Base-by-base conservation (phyloP, 345 rosid genomes). In the Populus ilicifolia region DNA sequence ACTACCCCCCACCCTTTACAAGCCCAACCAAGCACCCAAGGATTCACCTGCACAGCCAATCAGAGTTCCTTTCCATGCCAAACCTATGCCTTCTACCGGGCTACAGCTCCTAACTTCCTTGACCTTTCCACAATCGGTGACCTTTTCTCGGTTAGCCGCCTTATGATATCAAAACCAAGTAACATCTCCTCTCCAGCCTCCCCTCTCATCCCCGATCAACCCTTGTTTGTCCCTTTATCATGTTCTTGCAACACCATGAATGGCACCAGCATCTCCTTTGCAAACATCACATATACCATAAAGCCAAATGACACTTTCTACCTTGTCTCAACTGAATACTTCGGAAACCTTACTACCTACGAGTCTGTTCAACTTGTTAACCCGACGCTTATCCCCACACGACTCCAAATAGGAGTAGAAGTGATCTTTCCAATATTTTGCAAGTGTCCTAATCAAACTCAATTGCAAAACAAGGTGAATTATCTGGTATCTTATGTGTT, bases 41-140 rank as follows among this genome's bases (percentile, higher is more conserved):
- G 93, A 59, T 84, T 67, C 86, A 18, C 72, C 56, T 89, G 91
- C 85, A 21, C 70, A 3, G 59, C 80, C 13, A 86, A 52, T 82
- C 85, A 75, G 77, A 86, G 86, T 68, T 30, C n/a, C 20, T 85
- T 78, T 79, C 89, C 90, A 27, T 91, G 95, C 83, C 89, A 75
- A 66, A 75, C 95, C 75, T 91, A 86, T 67, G 92, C 84, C 67
- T 84, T 87, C 75, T 91, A 88, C 81, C 70, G 84, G 62, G 90
- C 90, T 56, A 35, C 29, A 1, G n/a, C 85, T 39, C 89, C 89
- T 2, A 67, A 85, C 77, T 84, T 80, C 72, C 87, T 86, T 41
- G 90, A 91, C 76, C 82, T 87, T 50, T 90, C 89, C 66, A 84
- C 93, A 33, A 78, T 89, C 56, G 93, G 80, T 11, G 93, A 91